Percentiles rank a stretch among this genome's conserved stretches.
These are phyloP conservation scores for Telfairia occidentalis DNA, from an alignment of 331 rosid genomes.

Conservation along the genomic window DNA sequence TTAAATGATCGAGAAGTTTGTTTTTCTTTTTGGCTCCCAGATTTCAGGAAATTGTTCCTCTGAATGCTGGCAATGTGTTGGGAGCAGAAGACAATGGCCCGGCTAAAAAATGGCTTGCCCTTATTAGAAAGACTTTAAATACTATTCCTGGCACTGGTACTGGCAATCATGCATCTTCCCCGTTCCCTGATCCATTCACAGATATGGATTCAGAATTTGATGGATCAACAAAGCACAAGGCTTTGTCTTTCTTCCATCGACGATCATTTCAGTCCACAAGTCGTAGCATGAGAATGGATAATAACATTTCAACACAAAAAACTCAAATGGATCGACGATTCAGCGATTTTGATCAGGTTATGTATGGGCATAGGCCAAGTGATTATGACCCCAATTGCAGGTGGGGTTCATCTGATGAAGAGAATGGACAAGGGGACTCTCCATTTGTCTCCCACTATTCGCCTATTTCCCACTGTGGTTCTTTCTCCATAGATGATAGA, in stretches of 20 bases:
- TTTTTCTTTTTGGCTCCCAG: slow-evolving; percentile 28
- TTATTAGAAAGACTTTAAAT: slow-evolving; percentile 73
- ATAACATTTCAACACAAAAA: slow-evolving; percentile 52
- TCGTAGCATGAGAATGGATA: slow-evolving; percentile 88
- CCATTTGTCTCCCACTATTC: slow-evolving; percentile 51
- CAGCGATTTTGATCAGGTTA: slow-evolving; percentile 34
- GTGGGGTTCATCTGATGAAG: slow-evolving; percentile 59
- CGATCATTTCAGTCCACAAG: slow-evolving; percentile 84
- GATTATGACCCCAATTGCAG: slow-evolving; percentile 17
- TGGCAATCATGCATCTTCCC: slow-evolving; percentile 62
- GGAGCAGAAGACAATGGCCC: slow-evolving; percentile 98
- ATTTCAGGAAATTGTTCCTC: slow-evolving; percentile 96
- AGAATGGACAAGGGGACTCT: slow-evolving; percentile 17
- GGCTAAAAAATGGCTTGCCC: slow-evolving; percentile 88
- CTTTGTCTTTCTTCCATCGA: slow-evolving; percentile 73
- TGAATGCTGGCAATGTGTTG: slow-evolving; percentile 96
- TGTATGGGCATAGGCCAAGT: slow-evolving; percentile 14
- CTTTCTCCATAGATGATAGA: slow-evolving; percentile 62
- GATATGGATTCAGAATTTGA: slow-evolving; percentile 85
- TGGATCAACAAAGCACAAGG: slow-evolving; percentile 67
- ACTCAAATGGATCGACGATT: slow-evolving; percentile 64
- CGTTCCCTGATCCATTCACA: slow-evolving; percentile 62
- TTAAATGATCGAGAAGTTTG: slow-evolving; percentile 7
- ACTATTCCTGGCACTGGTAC: slow-evolving; percentile 71
- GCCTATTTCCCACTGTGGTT: slow-evolving; percentile 50